Percentiles rank a stretch among this genome's conserved stretches.
Conservation (phyloP, 176 grass and related monocot species). For the Carex scoparia region DNA sequence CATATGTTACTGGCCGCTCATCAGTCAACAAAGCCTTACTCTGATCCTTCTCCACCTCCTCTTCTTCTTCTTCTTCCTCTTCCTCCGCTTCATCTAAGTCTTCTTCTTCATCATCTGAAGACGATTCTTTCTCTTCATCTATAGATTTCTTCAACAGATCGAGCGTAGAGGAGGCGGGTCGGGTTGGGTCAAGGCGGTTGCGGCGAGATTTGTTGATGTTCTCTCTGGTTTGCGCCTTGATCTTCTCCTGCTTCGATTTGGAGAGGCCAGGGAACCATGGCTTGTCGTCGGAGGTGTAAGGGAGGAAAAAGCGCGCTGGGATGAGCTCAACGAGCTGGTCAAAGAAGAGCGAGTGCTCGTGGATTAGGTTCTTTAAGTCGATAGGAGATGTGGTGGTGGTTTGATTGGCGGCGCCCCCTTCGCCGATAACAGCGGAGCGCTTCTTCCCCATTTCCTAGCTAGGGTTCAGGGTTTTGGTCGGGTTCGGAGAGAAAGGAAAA, state of each 20-base stretch:
- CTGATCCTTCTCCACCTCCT: slow-evolving; percentile 10
- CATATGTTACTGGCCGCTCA: slow-evolving; percentile 66
- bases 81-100: slow-evolving; percentile 26
- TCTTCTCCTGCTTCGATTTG: slow-evolving; percentile 50
- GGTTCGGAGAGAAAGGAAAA: background rate
- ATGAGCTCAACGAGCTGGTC: slow-evolving; percentile 81
- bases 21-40: slow-evolving; percentile 30
- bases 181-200: slow-evolving; percentile 52
- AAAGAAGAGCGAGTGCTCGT: slow-evolving; percentile 57
- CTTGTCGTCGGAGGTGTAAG: slow-evolving; percentile 48
- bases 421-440: background rate
- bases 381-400: background rate
- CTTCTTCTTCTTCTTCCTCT: slow-evolving; percentile 17
- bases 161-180: slow-evolving; percentile 42
- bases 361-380: slow-evolving; percentile 29
- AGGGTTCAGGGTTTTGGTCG: background rate
- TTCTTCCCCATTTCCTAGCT: background rate
- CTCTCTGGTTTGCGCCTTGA: slow-evolving; percentile 61
- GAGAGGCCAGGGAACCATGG: slow-evolving; percentile 82
- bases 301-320: slow-evolving; percentile 65
- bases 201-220: slow-evolving; percentile 61
- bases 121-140: slow-evolving; percentile 13
- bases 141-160: slow-evolving; percentile 65
- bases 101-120: slow-evolving; percentile 16
- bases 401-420: background rate